phyloP scores from a whole-genome alignment of 2,329 filamentous ascomycete species.

The Daldinia sp. region DNA sequence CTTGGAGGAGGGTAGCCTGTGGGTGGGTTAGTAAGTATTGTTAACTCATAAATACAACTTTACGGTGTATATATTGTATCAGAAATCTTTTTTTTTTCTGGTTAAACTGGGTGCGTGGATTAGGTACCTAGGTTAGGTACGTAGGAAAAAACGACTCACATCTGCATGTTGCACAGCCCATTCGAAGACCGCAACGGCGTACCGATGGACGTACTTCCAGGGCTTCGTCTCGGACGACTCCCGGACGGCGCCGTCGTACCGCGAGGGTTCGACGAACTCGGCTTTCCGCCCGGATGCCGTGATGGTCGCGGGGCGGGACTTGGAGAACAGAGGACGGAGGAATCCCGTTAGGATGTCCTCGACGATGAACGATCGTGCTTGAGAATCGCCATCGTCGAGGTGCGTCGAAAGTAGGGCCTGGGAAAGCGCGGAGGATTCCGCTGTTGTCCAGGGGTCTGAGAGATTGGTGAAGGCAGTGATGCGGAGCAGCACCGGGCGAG shows the following conservation, averaged over 20 bases:
- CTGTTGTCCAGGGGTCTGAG: conserved; percentile 47
- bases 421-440: conserved; percentile 30
- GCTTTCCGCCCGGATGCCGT: conserved; percentile 69
- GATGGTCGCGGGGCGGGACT: conserved; percentile 64
- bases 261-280: conserved; percentile 57
- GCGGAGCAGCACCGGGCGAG: conserved; percentile 48
- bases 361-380: conserved; percentile 57
- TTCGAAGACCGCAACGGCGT: conserved; percentile 67
- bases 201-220: conserved; percentile 69
- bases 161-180: conserved; percentile 70
- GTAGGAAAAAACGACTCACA: conserved; percentile 54
- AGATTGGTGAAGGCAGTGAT: conserved; percentile 49
- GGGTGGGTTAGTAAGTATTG: background rate
- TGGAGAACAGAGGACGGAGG: conserved; percentile 75
- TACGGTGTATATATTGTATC: background rate
- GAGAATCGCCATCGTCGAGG: conserved; percentile 14
- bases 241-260: conserved; percentile 51
- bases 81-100: no score
- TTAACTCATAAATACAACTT: background rate
- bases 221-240: conserved; percentile 62
- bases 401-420: conserved; percentile 32
- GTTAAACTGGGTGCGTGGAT: no score
- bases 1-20: conserved; percentile 57
- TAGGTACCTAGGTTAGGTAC: background rate
- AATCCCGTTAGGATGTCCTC: conserved; percentile 71